Evolutionary conservation across 768 basidiomycete species (phyloP), one percentile per base, ranked within the genome.

Genomic region (Suillus alpinus): DNA sequence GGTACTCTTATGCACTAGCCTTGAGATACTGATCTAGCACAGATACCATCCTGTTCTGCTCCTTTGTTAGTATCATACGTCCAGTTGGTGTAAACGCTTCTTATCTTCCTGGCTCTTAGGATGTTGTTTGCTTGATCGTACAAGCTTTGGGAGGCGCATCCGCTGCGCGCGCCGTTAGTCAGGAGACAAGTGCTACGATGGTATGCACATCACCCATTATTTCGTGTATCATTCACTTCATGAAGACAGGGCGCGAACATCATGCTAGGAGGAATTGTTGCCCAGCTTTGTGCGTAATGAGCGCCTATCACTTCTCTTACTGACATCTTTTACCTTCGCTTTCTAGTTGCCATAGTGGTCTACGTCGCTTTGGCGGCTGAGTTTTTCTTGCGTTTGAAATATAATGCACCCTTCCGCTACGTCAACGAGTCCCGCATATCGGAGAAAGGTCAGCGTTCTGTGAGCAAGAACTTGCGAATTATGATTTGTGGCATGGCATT

Each of bases 241-340:
- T 14, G 18, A 37, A 71, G 70, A 13, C 59, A 78, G 75, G 83
- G 83, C 6, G 79, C 77, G 18, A 66, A 81, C 52, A 76, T 86
- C 67, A 87, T 88, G 85, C 77, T 86, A 13, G 83, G 73, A 1
- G 88, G 87, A 53, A 88, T 90, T 62, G 74, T 76, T 23, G 80
- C 88, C 66, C 87, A 89, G 66, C 70, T 86, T 61, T 68, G 80
- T 79, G 44, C 57, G 77, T 71, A 9, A 23, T 4, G 20, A 8
- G 34, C 53, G 69, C 26, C 63, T 72, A 52, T 72, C 70, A 50
- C 46, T 72, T 36, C 23, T 44, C n/a, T 32, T 9, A 36, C 46
- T 31, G 51, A 68, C 69, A 32, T 31, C 78, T 63, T 6, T 23
- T n/a, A 18, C 1, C 20, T 55, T 16, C 12, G 41, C 29, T 34